Evolutionary conservation across 208 protist species (phyloP).

Genomic region (Leishmania major): DNA sequence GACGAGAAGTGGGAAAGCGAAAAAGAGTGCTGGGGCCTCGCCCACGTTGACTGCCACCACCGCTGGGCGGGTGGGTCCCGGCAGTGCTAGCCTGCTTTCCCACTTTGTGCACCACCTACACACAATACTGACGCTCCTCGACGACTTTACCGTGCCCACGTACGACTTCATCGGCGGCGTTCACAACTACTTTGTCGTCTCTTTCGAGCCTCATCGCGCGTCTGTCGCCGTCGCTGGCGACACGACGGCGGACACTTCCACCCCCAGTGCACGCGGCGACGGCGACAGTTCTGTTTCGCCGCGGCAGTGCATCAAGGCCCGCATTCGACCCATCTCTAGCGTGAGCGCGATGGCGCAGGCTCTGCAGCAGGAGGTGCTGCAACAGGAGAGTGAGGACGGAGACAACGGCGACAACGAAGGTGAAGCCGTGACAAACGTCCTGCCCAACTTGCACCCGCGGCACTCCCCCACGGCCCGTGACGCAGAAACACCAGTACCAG

Average conservation of each 20-base stretch:
- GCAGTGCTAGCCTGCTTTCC: conserved; percentile 14
- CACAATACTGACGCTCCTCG: conserved; percentile 36
- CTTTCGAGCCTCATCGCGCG: conserved; percentile 33
- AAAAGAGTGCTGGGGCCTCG: not conserved
- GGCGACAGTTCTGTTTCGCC: not conserved
- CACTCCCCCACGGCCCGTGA: not conserved
- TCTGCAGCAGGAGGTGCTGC: conserved; percentile 27
- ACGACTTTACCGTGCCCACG: conserved; percentile 31
- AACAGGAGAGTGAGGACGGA: conserved; percentile 12
- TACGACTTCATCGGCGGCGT: conserved; percentile 28
- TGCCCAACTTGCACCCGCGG: conserved; percentile 31
- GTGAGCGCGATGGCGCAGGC: conserved; percentile 34
- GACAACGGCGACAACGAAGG: conserved; percentile 18
- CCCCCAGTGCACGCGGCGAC: not conserved
- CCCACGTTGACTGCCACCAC: not conserved
- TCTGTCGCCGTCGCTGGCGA: conserved; percentile 20
- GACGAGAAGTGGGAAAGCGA: not conserved
- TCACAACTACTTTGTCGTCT: conserved; percentile 28
- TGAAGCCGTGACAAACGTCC: conserved; percentile 21
- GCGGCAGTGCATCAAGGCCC: conserved; percentile 27
- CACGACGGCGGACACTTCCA: not conserved
- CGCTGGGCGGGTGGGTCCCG: not conserved
- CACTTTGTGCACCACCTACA: conserved; percentile 42
- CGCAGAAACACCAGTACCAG: not conserved
- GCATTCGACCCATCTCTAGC: conserved; percentile 27